Percentiles rank a stretch among this genome's conserved stretches.
Conservation (phyloP, 768 basidiomycete species). For the Phanerochaete sordida region DNA sequence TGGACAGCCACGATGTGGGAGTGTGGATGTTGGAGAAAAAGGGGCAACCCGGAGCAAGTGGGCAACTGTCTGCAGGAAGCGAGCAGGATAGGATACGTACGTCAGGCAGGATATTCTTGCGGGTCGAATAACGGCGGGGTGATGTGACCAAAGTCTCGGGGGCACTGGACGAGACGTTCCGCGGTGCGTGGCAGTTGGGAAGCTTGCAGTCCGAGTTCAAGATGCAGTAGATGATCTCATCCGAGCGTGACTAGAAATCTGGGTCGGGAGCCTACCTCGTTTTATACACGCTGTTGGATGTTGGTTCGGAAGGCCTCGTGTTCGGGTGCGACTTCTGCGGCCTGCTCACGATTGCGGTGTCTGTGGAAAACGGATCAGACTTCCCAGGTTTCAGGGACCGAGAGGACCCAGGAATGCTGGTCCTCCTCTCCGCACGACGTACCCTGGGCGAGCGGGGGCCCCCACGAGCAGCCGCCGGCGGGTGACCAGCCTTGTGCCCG, state of each 20-base stretch:
- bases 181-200: neutral
- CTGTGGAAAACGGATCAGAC: slow-evolving; percentile 11
- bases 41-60: slow-evolving; percentile 6
- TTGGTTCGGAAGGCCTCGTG: slow-evolving; percentile 9
- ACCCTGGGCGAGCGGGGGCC: neutral
- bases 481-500: neutral
- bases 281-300: neutral
- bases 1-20: neutral
- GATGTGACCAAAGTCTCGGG: neutral
- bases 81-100: slow-evolving; percentile 3
- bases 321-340: neutral
- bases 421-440: neutral
- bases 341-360: neutral
- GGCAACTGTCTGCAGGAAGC: neutral
- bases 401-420: neutral
- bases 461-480: neutral
- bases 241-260: neutral
- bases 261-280: neutral
- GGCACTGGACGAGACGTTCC: neutral
- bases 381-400: slow-evolving; percentile 7
- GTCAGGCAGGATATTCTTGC: neutral
- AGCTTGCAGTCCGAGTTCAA: neutral
- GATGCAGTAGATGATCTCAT: slow-evolving; percentile 4
- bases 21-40: neutral
- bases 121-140: neutral